Base-by-base conservation (phyloP, 2,329 filamentous ascomycete species). In the Chrysoporthe cubensis region DNA sequence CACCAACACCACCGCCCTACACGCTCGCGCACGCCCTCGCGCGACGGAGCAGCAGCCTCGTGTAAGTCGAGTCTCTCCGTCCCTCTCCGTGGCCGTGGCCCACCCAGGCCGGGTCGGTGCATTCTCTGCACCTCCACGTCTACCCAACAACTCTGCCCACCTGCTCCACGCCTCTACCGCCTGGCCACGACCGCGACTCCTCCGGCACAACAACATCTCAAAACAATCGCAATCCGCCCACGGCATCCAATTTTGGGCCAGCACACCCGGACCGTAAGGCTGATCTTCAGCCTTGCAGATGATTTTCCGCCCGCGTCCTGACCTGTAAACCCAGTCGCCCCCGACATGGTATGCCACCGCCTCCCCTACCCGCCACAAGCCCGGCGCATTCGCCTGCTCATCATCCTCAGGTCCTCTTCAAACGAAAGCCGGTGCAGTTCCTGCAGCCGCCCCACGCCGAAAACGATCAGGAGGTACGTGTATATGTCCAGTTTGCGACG, bases 391-490 rank as follows among this genome's bases (percentile, higher is more conserved):
- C 52, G 70, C 63, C 68, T 73, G 69, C 73, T 74, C 43, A 74
- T 67, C 32, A 16, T 21, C 32, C 16, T 62, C 76, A 98, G 95
- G 95, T 99, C 74, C 87, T 97, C 72, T 97, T 92, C 81, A 98
- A 98, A 83, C 89, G 96, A 75, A 98, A 98, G 81, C 94, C 94
- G 67, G 94, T 98, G 76, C 90, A 92, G 81, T 91, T 93, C 77
- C 83, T 94, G 72, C 86, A 91, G 62, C 85, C 86, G 60, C 91
- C 91, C 32, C 83, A 87, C 64, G 87, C 95, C 72, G 86, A 94
- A 73, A 90, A 96, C 83, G 93, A 97, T 75, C 85, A 88, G 73
- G 94, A 98, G 87, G 94, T 95, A 85, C 74, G 86, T 77, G 66
- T 18, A 54, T 44, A 59, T 44, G 11, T n/a, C 52, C 32, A 6